phyloP scores from a whole-genome alignment of 441 rosid genomes.

The Syzygium malaccense region DNA sequence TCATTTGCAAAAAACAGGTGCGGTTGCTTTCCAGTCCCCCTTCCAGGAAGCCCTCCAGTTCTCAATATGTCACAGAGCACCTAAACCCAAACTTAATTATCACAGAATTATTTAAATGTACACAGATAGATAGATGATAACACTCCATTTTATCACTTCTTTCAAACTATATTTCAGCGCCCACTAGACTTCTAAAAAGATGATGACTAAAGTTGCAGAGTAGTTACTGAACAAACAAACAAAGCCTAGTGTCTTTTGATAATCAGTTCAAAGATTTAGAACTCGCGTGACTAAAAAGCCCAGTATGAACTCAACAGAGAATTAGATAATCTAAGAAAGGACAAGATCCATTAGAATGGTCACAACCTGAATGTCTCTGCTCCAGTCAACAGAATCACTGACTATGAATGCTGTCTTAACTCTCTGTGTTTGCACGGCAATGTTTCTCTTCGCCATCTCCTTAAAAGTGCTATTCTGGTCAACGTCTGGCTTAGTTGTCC shows the following conservation, averaged over 20 bases:
- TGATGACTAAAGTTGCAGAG: neutral
- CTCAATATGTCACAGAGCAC: conserved; percentile 83
- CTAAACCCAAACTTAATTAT: conserved; percentile 17
- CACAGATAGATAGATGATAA: neutral
- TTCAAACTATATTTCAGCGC: neutral
- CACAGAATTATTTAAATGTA: neutral
- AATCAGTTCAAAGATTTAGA: neutral
- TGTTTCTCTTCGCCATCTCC: conserved; percentile 11
- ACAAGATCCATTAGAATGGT: neutral
- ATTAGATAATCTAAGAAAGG: neutral
- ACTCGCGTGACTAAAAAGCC: neutral
- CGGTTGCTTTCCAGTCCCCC: conserved; percentile 53
- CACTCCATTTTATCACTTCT: neutral
- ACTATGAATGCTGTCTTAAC: conserved; percentile 81
- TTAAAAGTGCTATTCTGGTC: conserved; percentile 1
- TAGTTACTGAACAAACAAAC: neutral
- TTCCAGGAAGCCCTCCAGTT: conserved; percentile 86
- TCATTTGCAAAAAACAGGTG: conserved; percentile 66
- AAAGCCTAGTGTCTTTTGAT: neutral
- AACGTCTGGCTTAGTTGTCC: conserved; percentile 27
- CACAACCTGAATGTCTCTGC: conserved; percentile 85
- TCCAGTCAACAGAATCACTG: conserved; percentile 93
- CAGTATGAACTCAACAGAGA: neutral
- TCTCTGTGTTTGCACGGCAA: conserved; percentile 29
- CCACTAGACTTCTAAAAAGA: neutral